Evolutionary conservation across 163 green algal genomes (phyloP).

Genomic region (Prototheca cutis): DNA sequence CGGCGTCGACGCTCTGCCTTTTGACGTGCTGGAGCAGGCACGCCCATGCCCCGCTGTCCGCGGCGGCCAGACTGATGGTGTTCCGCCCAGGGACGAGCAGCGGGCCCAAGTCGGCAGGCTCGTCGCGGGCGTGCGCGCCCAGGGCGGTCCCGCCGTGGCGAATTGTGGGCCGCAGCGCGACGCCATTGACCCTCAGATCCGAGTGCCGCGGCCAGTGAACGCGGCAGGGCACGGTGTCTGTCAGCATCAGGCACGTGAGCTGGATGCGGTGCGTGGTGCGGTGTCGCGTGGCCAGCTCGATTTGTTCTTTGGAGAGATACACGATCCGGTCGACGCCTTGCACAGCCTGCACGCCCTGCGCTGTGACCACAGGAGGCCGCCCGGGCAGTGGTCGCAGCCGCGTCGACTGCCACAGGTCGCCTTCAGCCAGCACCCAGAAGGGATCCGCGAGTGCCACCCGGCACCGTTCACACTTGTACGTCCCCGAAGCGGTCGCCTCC

Average conservation of each 20-base stretch:
- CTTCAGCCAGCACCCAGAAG: slow-evolving; percentile 44
- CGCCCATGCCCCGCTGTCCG: slow-evolving; percentile 24
- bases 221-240: slow-evolving; percentile 52
- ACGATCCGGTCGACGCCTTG: slow-evolving; percentile 13
- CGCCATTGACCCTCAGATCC: slow-evolving; percentile 45
- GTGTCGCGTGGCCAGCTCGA: slow-evolving; percentile 10
- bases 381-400: slow-evolving; percentile 14
- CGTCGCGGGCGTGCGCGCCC: slow-evolving; percentile 58
- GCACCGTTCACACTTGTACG: slow-evolving; percentile 51
- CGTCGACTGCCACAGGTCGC: slow-evolving; percentile 19
- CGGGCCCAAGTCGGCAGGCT: slow-evolving; percentile 34
- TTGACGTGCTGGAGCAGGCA: slow-evolving; percentile 34
- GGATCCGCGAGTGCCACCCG: slow-evolving; percentile 50
- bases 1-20: slow-evolving; percentile 21
- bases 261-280: slow-evolving; percentile 15
- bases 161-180: slow-evolving; percentile 21
- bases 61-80: slow-evolving; percentile 17
- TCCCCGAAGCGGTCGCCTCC: neutral
- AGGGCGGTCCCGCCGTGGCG: slow-evolving; percentile 43
- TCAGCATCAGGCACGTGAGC: slow-evolving; percentile 44
- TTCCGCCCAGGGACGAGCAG: slow-evolving; percentile 22
- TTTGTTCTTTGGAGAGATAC: slow-evolving; percentile 10
- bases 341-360: slow-evolving; percentile 10
- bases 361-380: slow-evolving; percentile 3
- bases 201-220: slow-evolving; percentile 55